Base-by-base conservation (phyloP, 352 stramenopile species). In the Phytophthora pini region DNA sequence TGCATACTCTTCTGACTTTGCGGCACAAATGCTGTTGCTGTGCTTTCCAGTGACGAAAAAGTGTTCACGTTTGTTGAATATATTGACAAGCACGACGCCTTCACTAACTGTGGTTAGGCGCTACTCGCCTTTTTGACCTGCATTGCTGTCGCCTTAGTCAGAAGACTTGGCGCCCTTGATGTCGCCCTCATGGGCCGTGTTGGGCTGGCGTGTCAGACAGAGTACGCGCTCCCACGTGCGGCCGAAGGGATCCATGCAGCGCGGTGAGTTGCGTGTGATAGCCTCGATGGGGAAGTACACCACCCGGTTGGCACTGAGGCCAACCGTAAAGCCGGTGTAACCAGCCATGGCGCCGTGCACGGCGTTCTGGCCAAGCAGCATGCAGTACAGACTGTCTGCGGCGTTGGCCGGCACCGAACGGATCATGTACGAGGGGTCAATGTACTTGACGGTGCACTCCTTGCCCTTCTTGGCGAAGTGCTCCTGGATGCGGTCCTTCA, bases 341-440 rank as follows among this genome's bases (percentile, higher is more conserved):
- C 97, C 97, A 12, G 97, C 97, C 97, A 99, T 99, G 41, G 95
- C 91, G 47, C 97, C 97, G 70, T 99, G 97, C 46, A 99, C 97
- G 20, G 97, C 97, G 79, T 99, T 99, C 80, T 99, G 97, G 29
- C 91, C 94, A 15, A 99, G 86, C 72, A 99, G 90, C 94, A 99
- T 98, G 77, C 97, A 99, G 76, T 99, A 98, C 46, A 99, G 72
- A 63, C 77, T 92, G 56, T 99, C 97, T 40, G 90, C 90, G 22
- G 93, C 88, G 70, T 98, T 98, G 29, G 97, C 94, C 24, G 96
- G 87, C 61, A 98, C 93, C 57, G 77, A 89, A 53, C 89, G 93
- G 70, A 99, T 98, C 91, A 98, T 98, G 80, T 99, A 99, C 43
- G 93, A 98, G 56, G 97, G 97, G 76, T 99, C 96, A 76, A 99